Percentiles rank a stretch among this genome's conserved stretches.
These are phyloP conservation scores for Salvia hispanica DNA, from an alignment of 257 asterid genomes.

Conservation along the genomic window DNA sequence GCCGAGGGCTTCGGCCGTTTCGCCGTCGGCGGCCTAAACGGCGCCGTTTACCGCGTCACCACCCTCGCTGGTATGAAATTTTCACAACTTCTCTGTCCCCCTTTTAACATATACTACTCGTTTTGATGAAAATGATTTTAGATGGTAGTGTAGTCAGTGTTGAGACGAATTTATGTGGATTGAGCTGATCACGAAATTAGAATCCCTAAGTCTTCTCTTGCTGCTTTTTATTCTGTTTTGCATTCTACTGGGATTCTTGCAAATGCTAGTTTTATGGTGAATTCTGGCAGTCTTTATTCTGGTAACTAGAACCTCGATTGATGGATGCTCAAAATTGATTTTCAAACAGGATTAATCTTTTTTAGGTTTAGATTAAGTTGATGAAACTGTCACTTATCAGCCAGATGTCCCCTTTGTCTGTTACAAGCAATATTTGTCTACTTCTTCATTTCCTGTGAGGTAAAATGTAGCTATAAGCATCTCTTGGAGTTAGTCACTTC, in stretches of 20 bases:
- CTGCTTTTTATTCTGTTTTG: constrained; percentile 9
- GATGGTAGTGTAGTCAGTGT: constrained; percentile 8
- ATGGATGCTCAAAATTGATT: no score
- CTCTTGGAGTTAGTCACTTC: no score
- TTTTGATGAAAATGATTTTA: background rate
- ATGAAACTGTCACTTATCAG: background rate
- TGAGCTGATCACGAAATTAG: constrained; percentile 8
- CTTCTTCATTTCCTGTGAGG: background rate
- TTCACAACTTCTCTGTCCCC: background rate
- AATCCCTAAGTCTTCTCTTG: background rate
- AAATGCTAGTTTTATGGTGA: background rate
- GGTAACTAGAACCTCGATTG: no score
- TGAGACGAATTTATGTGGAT: background rate
- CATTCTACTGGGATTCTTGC: constrained; percentile 6
- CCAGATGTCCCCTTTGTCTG: background rate
- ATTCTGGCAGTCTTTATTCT: background rate
- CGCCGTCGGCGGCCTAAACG: constrained; percentile 73
- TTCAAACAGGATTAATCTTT: no score
- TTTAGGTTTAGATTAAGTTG: background rate
- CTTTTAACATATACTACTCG: background rate
- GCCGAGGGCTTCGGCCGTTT: constrained; percentile 94
- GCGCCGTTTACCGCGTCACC: constrained; percentile 66
- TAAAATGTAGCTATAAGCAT: background rate
- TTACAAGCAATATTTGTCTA: background rate
- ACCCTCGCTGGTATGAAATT: constrained; percentile 58